These are phyloP conservation scores for Sanghuangporus sanghuang DNA, from an alignment of 1,284 basidiomycete genomes.

Conservation along the genomic window DNA sequence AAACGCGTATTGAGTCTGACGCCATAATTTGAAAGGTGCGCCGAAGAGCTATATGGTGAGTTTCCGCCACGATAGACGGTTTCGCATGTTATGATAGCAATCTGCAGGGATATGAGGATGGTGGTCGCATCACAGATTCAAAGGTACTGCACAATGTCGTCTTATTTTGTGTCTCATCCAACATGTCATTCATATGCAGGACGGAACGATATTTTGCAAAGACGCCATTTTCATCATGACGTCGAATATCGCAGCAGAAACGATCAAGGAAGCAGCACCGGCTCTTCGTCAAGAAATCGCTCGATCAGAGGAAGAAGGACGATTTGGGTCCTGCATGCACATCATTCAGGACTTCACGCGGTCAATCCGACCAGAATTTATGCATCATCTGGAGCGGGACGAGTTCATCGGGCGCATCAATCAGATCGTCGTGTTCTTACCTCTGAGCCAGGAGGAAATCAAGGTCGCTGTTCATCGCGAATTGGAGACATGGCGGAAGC, in stretches of 20 bases:
- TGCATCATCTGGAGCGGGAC: slow-evolving; percentile 3
- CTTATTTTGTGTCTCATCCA: not conserved
- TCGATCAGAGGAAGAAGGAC: slow-evolving; percentile 2
- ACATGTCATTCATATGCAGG: not conserved
- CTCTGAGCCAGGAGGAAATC: slow-evolving; percentile 12
- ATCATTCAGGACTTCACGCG: slow-evolving; percentile 11
- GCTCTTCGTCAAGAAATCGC: slow-evolving; percentile 5
- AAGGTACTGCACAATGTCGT: slow-evolving; percentile 1
- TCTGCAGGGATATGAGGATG: slow-evolving; percentile 14
- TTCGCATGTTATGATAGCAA: not conserved
- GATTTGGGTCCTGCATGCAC: slow-evolving; percentile 6
- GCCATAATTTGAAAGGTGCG: not conserved
- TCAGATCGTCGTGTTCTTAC: slow-evolving; percentile 14
- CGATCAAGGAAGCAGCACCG: slow-evolving; percentile 6
- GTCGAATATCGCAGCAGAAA: slow-evolving; percentile 11
- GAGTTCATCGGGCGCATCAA: slow-evolving; percentile 15
- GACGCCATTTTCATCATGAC: slow-evolving; percentile 17
- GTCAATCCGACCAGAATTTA: slow-evolving; percentile 6
- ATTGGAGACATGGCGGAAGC: slow-evolving; percentile 1
- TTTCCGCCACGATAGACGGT: not conserved
- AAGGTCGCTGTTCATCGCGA: slow-evolving; percentile 1
- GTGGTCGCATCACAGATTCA: slow-evolving; percentile 10
- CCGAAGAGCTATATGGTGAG: slow-evolving; percentile 15
- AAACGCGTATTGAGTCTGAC: not conserved
- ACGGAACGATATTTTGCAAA: slow-evolving; percentile 10